Base-by-base conservation (phyloP, 306 rosid genomes). In the Datisca glomerata region DNA sequence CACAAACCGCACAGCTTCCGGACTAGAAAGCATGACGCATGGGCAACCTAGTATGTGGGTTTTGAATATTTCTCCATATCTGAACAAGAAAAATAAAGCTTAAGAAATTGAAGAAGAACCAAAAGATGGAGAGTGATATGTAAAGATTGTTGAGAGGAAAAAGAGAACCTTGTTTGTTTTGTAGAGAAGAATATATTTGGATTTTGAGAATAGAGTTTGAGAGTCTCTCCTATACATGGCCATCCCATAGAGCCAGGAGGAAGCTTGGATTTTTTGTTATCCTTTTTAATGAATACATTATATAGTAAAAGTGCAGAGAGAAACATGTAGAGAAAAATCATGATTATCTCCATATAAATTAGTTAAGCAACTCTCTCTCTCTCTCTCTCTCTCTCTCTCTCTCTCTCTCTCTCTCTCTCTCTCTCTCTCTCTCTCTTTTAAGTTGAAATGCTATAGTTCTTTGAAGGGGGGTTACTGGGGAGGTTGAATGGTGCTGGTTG, bases 211-310 rank as follows among this genome's bases (percentile, higher is more conserved):
- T 49, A 59, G 14, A 49, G 44, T 15, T 49, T 56, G 6, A 59
- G 31, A 55, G 64, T 59, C 24, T 59, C 64, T 23, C 64, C 57
- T 19, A 41, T 0, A 33, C 31, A 59, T 17, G 64, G 50, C 64
- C 49, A 59, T 5, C 64, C 64, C 56, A 41, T 41, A 14, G 64
- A 59, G 18, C 64, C 64, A 10, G 64, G 57, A 32, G 64, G 64
- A 5, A 38, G 47, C 5, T 15, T 57, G 2, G 12, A 2, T 14
- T 31, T 11, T 16, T 24, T 56, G 45, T 25, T 24, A 44, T 45
- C 14, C 41, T 14, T 31, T 14, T 31, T 31, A 14, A 31, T 31
- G 2, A 31, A 31, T 31, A 31, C n/a, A n/a, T n/a, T n/a, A 31
- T 14, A 31, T 11, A 14, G 36, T 14, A 31, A 14, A 12, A 31